Base-by-base conservation (phyloP, 768 basidiomycete genomes). In the Naganishia antarctica region DNA sequence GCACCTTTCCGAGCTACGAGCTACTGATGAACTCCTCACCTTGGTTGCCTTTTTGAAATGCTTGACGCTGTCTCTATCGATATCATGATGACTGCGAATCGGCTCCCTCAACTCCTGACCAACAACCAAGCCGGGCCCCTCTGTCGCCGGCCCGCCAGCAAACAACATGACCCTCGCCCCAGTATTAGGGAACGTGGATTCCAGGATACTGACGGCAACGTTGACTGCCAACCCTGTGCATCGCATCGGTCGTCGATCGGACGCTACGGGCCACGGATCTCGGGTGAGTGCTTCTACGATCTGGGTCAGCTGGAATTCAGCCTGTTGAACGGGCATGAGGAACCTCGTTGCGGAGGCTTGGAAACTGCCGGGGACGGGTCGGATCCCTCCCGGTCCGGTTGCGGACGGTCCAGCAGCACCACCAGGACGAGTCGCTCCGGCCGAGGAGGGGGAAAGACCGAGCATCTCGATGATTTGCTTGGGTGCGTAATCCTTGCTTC, bases 391-490 rank as follows among this genome's bases (percentile, higher is more conserved):
- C 1, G 53, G 53, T 40, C 53, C 53, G 2, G 53, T 57, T 26
- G 69, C 48, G 29, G 72, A 66, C 3, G 75, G 69, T 34, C 72
- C 66, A 6, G 47, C 48, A 12, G 61, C 59, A 9, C 51, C 37
- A 21, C 49, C 57, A 6, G 66, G 66, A 26, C 60, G 60, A 1
- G 53, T 57, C 0, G 92, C 89, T 16, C 91, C 90, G 16, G 66
- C 60, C 44, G 70, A 64, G 68, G 87, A 87, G 9, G 74, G 76
- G 41, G 88, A 82, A 46, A 97, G 83, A 26, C 89, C 90, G 44
- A 98, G 88, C 93, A 99, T 98, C 71, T 98, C 94, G 78, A 91
- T 90, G 69, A 98, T 97, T 69, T 96, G 91, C 80, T 98, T 98
- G 43, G 90, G 86, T 61, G 86, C 79, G 75, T 99, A 98, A 71